Percentiles rank a stretch among this genome's conserved stretches.
Evolutionary conservation across 2,329 filamentous ascomycete species (phyloP).

Genomic region (Phaeosphaeria sp.): DNA sequence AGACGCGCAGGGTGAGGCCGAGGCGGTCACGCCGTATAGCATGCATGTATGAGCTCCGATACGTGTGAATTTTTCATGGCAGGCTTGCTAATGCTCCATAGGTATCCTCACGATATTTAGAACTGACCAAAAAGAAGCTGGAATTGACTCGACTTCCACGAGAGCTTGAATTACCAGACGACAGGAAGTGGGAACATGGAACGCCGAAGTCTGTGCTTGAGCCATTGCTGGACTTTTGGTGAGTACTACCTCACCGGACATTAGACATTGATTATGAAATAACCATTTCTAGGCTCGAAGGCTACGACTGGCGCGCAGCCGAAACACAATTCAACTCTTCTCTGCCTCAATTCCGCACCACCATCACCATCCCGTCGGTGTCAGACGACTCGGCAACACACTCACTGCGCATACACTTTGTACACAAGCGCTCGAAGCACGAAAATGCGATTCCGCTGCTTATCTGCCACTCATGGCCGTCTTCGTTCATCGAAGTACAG

Average conservation of each 20-base stretch:
- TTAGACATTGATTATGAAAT: not conserved
- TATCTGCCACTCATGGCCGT: constrained; percentile 70
- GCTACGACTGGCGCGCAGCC: constrained; percentile 68
- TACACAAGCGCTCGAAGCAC: constrained; percentile 64
- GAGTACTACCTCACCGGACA: constrained; percentile 30
- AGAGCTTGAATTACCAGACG: constrained; percentile 58
- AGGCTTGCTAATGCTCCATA: constrained; percentile 32
- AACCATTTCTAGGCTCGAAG: constrained; percentile 61
- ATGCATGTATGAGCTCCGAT: constrained; percentile 39
- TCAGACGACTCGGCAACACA: constrained; percentile 18
- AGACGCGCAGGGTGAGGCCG: constrained; percentile 12
- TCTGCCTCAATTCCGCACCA: constrained; percentile 70
- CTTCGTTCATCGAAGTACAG: constrained; percentile 66
- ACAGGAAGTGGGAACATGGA: constrained; percentile 59
- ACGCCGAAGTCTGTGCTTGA: constrained; percentile 68
- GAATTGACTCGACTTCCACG: constrained; percentile 70
- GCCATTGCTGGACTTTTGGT: constrained; percentile 69
- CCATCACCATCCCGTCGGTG: constrained; percentile 49
- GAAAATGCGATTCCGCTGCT: constrained; percentile 66
- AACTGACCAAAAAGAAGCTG: constrained; percentile 71
- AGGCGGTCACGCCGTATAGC: constrained; percentile 35
- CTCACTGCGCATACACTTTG: constrained; percentile 67
- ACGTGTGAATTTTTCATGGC: not conserved
- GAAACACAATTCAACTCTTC: constrained; percentile 64
- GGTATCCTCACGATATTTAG: constrained; percentile 71